Percentiles rank a stretch among this genome's conserved stretches.
Evolutionary conservation across 495 filamentous ascomycete species (phyloP).

Genomic region (Pseudoneurospora amorphoporcata): DNA sequence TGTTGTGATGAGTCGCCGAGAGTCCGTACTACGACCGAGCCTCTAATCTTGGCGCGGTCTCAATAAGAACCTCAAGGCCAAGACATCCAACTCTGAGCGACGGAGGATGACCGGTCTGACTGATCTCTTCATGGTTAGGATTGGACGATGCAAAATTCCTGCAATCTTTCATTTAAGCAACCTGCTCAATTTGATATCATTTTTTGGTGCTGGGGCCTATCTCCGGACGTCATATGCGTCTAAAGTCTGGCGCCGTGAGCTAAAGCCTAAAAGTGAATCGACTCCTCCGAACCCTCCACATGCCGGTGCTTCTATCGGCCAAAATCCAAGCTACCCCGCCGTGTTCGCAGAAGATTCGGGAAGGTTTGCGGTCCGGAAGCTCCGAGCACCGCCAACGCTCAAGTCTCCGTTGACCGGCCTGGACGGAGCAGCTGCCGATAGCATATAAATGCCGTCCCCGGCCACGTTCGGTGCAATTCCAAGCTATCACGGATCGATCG

Average conservation of each 20-base stretch:
- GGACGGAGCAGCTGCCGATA: not conserved
- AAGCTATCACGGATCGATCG: not conserved
- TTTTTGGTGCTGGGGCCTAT: not conserved
- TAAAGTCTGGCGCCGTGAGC: not conserved
- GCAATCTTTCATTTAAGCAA: not conserved
- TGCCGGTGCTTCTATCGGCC: not conserved
- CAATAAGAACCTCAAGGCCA: not conserved
- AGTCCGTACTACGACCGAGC: not conserved
- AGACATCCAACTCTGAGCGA: not conserved
- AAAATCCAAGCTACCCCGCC: not conserved
- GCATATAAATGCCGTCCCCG: not conserved
- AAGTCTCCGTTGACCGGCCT: not conserved
- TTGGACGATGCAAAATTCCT: not conserved
- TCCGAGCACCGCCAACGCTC: not conserved
- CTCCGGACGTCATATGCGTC: not conserved
- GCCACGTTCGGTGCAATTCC: not conserved
- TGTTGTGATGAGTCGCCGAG: not conserved
- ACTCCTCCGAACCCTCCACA: not conserved
- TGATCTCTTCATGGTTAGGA: not conserved
- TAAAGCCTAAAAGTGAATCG: not conserved
- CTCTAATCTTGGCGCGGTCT: not conserved
- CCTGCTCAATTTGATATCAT: not conserved
- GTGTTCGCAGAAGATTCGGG: not conserved
- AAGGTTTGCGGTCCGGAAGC: not conserved
- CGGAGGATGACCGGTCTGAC: not conserved